Percentiles rank a stretch among this genome's conserved stretches.
phyloP scores from a whole-genome alignment of 2,329 filamentous ascomycete species.

The Ceratocystis smalleyi region DNA sequence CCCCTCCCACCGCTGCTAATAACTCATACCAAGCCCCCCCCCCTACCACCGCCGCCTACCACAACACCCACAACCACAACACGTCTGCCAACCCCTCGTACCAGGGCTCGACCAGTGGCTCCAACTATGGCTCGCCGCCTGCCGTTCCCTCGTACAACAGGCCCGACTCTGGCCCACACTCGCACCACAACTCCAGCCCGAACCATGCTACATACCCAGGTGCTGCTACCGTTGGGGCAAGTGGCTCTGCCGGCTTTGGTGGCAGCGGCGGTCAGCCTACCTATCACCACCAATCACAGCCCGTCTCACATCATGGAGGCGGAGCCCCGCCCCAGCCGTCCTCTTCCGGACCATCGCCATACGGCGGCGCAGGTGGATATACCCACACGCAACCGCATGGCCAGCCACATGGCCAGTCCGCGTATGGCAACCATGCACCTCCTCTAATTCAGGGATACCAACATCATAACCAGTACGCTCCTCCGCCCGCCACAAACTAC shows the following conservation, averaged over 20 bases:
- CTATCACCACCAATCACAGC: constrained; percentile 19
- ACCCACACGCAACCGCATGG: constrained; percentile 3
- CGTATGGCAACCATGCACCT: constrained; percentile 16
- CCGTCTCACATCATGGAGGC: constrained; percentile 6
- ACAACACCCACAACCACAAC: not conserved
- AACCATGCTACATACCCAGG: constrained; percentile 15
- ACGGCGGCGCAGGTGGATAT: constrained; percentile 8
- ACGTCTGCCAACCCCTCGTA: constrained; percentile 9
- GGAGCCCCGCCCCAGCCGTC: constrained; percentile 14
- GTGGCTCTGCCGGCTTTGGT: constrained; percentile 21
- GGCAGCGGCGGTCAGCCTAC: constrained; percentile 21
- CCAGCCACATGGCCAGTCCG: constrained; percentile 18
- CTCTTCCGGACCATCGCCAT: constrained; percentile 1
- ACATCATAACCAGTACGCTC: constrained; percentile 19
- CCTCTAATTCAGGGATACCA: constrained; percentile 18
- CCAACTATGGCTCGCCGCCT: constrained; percentile 20
- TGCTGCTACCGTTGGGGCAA: constrained; percentile 20
- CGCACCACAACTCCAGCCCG: constrained; percentile 18
- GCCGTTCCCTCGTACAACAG: constrained; percentile 18
- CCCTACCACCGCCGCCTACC: constrained; percentile 6
- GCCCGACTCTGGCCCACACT: constrained; percentile 14
- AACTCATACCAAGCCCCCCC: constrained; percentile 9
- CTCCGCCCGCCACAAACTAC: constrained; percentile 15
- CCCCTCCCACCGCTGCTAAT: constrained; percentile 18
- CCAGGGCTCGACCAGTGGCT: constrained; percentile 20